Evolutionary conservation across 169 alveolate species (phyloP), one percentile per base, ranked within the genome.

Genomic region (Plasmodium gonderi): DNA sequence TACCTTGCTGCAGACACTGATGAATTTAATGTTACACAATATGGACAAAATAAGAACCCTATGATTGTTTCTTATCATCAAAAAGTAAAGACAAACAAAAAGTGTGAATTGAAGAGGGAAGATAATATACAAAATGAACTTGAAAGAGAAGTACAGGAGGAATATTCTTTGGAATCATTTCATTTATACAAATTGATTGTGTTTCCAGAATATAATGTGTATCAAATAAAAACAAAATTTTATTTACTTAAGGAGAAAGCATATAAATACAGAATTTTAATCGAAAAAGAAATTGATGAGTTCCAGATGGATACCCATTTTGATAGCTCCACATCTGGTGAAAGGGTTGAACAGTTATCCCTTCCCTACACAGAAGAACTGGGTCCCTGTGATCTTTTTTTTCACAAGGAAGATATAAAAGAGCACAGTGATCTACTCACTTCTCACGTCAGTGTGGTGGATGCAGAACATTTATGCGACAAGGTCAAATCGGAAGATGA

Each of bases 181-280:
- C 81, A 83, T 33, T 40, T 83, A 8, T 83, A 69, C 31, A 45
- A 83, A 1, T 44, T 83, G 1, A 83, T 83, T 47, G 42, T 33
- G 1, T 83, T 83, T 23, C 92, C 92, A 1, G 29, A 83, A 6
- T 83, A 72, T n/a, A 83, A 83, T 51, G 45, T 83, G 5, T 49
- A 72, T 51, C 92, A 83, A 20, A 38, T 74, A 17, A 83, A 83
- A 60, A 83, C 82, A 0, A 83, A 83, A 51, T 83, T 83, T 72
- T 83, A 45, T 33, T 36, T 83, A 36, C 79, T 83, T 40, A 83
- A 72, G 67, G 92, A 83, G 44, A 83, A 33, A 23, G 75, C 77
- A 6, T 83, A 83, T 42, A 83, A 83, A 38, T 83, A 83, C 31
- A 69, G 60, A 42, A 31, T 83, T 17, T 45, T 47, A 49, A 72